Evolutionary conservation across 2,329 filamentous ascomycete genomes (phyloP).

Genomic region (Arthroderma sp.): DNA sequence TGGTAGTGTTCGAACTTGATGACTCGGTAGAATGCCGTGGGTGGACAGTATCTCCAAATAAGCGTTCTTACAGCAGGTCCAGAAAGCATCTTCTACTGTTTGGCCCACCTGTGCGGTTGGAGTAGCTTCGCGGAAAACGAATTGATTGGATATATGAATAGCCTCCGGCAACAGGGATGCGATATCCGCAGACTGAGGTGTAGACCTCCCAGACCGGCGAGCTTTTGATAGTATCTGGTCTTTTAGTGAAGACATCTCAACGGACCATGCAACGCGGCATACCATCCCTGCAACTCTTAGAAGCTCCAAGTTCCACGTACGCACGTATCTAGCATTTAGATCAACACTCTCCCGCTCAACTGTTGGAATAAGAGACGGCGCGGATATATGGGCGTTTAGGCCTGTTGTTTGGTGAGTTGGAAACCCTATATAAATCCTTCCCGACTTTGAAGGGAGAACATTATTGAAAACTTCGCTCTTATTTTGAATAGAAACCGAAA

Average conservation of each 20-base stretch:
- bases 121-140: conserved; percentile 79
- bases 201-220: conserved; percentile 32
- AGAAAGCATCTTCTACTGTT: conserved; percentile 88
- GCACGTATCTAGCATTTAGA: conserved; percentile 86
- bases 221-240: conserved; percentile 38
- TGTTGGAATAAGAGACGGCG: conserved; percentile 89
- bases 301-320: conserved; percentile 91
- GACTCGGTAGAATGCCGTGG: conserved; percentile 71
- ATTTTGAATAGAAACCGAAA: conserved; percentile 30
- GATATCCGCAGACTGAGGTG: conserved; percentile 51
- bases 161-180: conserved; percentile 61
- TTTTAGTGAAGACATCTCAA: conserved; percentile 71
- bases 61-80: conserved; percentile 73
- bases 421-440: conserved; percentile 92
- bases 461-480: conserved; percentile 68
- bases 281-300: conserved; percentile 82
- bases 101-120: conserved; percentile 72
- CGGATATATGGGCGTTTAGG: conserved; percentile 83
- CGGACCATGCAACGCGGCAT: conserved; percentile 71
- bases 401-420: conserved; percentile 96
- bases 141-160: conserved; percentile 72
- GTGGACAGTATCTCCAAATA: conserved; percentile 82
- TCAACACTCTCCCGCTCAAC: conserved; percentile 96
- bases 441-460: conserved; percentile 77
- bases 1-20: conserved; percentile 63